Percentiles rank a stretch among this genome's conserved stretches.
Conservation (phyloP, 441 rosid genomes). For the Erysimum pusillum region DNA sequence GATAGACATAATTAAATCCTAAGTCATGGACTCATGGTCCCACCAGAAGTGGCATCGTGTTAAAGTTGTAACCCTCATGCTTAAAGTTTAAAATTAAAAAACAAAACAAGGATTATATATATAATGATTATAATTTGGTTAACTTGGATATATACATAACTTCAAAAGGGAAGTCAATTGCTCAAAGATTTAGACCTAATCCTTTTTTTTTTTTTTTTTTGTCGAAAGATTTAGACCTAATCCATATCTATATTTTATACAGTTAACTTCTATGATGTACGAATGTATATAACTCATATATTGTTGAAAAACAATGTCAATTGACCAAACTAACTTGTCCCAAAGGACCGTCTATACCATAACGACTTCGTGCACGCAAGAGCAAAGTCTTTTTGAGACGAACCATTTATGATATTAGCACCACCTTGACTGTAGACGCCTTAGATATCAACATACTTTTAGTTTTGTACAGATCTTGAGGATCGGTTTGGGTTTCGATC, state of each 20-base stretch:
- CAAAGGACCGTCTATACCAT: conserved; percentile 30
- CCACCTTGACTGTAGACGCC: no score
- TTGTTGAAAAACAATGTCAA: conserved; percentile 21
- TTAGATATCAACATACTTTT: no score
- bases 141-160: conserved; percentile 18
- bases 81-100: not conserved
- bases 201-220: no score
- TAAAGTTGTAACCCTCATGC: not conserved
- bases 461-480: no score
- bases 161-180: not conserved
- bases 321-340: conserved; percentile 24
- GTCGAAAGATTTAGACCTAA: no score
- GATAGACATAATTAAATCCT: conserved; percentile 12
- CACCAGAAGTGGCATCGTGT: conserved; percentile 9
- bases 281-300: conserved; percentile 3
- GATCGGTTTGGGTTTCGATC: not conserved
- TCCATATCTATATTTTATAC: no score
- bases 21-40: conserved; percentile 24
- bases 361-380: conserved; percentile 43
- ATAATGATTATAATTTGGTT: conserved; percentile 16
- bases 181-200: conserved; percentile 13
- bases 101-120: not conserved
- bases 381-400: conserved; percentile 11
- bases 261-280: no score
- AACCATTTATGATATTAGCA: conserved; percentile 11